Base-by-base conservation (phyloP, 202 grass and related monocot species). In the Panicum virgatum region DNA sequence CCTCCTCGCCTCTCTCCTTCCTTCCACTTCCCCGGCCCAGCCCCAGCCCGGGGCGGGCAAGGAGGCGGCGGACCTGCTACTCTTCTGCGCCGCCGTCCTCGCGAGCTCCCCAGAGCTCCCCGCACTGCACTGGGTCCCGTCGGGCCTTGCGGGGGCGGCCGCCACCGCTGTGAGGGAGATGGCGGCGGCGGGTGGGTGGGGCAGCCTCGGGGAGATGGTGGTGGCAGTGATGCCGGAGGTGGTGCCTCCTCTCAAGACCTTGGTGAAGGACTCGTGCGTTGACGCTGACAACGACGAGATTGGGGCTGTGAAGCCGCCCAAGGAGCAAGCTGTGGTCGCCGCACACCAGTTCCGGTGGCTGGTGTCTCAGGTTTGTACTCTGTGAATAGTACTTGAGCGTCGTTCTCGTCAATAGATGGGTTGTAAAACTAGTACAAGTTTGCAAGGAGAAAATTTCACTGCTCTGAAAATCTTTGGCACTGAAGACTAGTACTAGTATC, bases 261-360 rank as follows among this genome's bases (percentile, higher is more conserved):
- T 89, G 18, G 89, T 96, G 51, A 90, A 84, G 80, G 85, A 89
- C 0, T 87, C 84, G 5, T 85, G 89, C 42, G 64, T 86, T 11
- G 91, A 96, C 78, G 53, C 64, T 20, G 91, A 98, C 1, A 85
- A 40, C 56, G 92, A 88, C 11, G 87, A 90, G 64, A 37, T 98
- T 68, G 61, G 83, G 2, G 59, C 43, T 19, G 52, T 23, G 13
- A 91, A 80, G 80, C 79, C 77, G 26, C 91, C 92, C 22, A 94
- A 91, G 72, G 89, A 84, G 76, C 88, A 96, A 13, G 89, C 92
- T 12, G 76, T 91, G 3, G 82, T 96, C 0, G 89, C 92, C 3
- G 88, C 90, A 12, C 82, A 93, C 83, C 96, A 98, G 61, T 96
- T 98, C 72, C 85, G 92, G 62, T 95, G 92, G 96, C 79, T 98